Percentiles rank a stretch among this genome's conserved stretches.
Conservation (phyloP, 768 basidiomycete species). For the Chalciporus piperatus region DNA sequence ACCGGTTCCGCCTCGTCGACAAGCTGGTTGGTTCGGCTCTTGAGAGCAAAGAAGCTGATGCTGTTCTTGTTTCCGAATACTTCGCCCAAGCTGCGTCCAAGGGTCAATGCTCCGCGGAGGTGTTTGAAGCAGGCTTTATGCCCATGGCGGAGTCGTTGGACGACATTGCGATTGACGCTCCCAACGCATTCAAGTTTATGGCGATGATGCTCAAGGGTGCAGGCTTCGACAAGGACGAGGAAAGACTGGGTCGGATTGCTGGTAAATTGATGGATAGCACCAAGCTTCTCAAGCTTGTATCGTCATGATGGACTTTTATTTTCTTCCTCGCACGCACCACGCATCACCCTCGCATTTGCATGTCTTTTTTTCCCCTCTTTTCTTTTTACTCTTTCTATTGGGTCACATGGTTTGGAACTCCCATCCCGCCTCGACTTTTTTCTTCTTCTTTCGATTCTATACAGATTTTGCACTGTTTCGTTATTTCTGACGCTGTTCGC, state of each 20-base stretch:
- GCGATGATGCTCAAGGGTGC: conserved; percentile 73
- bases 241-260: conserved; percentile 52
- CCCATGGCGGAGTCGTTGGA: conserved; percentile 75
- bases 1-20: conserved; percentile 67
- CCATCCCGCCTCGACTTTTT: not conserved
- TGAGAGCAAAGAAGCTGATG: conserved; percentile 80
- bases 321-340: not conserved
- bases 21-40: conserved; percentile 72
- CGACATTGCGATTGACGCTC: conserved; percentile 88
- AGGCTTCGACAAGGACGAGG: conserved; percentile 55
- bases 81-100: conserved; percentile 63
- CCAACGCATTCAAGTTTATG: conserved; percentile 76
- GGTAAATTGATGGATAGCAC: conserved; percentile 60
- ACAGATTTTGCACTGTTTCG: conserved; percentile 14
- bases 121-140: conserved; percentile 74
- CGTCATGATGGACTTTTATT: conserved; percentile 30
- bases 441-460: not conserved
- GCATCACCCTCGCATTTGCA: conserved; percentile 11
- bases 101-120: conserved; percentile 51
- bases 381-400: not conserved
- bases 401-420: conserved; percentile 11
- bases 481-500: conserved; percentile 25
- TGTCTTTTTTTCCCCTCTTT: conserved; percentile 1
- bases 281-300: conserved; percentile 57
- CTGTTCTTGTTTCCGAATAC: conserved; percentile 71